Percentiles rank a stretch among this genome's conserved stretches.
phyloP scores from a whole-genome alignment of 2,329 filamentous ascomycete genomes.

The Colletotrichum shisoi region DNA sequence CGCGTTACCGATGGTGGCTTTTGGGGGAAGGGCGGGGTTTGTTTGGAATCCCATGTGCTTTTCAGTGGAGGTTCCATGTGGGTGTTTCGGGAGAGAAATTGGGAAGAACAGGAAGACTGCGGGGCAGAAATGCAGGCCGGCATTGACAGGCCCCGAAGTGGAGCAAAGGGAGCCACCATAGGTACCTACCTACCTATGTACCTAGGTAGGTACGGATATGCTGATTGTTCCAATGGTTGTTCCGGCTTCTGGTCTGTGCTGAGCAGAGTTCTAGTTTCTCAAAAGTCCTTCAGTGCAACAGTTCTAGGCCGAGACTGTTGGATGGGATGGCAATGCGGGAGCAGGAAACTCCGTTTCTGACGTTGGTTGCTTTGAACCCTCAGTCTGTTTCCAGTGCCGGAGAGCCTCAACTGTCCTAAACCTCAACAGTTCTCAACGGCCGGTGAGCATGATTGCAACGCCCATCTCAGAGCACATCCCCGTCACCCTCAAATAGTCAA shows the following conservation, averaged over 20 bases:
- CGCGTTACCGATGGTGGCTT: constrained; percentile 10
- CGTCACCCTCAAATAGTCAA: not conserved
- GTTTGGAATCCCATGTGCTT: constrained; percentile 11
- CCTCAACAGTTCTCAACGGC: not conserved
- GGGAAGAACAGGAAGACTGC: not conserved
- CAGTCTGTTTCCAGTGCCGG: not conserved
- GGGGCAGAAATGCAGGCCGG: constrained; percentile 13
- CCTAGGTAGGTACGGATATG: too few species aligned
- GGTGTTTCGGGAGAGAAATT: not conserved
- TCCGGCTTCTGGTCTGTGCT: constrained; percentile 11
- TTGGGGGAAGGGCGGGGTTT: not conserved
- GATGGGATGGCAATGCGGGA: not conserved
- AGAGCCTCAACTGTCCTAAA: not conserved
- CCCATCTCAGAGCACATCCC: not conserved
- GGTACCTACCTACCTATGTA: too few species aligned
- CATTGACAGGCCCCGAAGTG: not conserved
- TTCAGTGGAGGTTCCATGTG: constrained; percentile 12
- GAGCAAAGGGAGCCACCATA: not conserved
- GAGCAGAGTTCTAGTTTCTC: not conserved
- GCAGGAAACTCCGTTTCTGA: constrained; percentile 1
- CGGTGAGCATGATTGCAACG: not conserved
- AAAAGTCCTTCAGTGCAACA: not conserved
- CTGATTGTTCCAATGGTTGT: not conserved
- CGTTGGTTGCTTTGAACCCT: not conserved
- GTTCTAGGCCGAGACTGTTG: not conserved